Conservation (phyloP, 2,329 filamentous ascomycete genomes). For the Fragosphaeria purpurea region DNA sequence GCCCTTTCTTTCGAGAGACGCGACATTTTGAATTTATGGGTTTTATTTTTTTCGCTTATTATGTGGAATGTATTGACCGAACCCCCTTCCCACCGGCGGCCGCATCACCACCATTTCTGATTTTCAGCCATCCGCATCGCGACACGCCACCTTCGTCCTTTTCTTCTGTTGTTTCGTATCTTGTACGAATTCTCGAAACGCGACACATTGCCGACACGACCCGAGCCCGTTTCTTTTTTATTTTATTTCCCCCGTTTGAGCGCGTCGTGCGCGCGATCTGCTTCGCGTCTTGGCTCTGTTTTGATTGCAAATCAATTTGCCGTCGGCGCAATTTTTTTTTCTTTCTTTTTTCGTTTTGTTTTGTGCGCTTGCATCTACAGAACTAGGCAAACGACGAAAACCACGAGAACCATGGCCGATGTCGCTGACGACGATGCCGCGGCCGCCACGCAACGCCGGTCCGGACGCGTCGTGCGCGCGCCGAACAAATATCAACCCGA, state of each 20-base stretch:
- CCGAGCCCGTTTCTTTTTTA: too few relatives aligned
- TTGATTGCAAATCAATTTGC: background rate
- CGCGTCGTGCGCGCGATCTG: background rate
- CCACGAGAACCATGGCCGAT: constrained; percentile 3
- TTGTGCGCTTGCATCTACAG: too few relatives aligned
- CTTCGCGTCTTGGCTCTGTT: background rate
- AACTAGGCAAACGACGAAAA: background rate
- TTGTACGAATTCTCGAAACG: too few relatives aligned
- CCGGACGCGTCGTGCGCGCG: constrained; percentile 55
- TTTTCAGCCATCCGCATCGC: too few relatives aligned
- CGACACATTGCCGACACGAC: too few relatives aligned
- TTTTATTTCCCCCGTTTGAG: background rate
- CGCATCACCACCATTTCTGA: too few relatives aligned
- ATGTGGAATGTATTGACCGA: background rate
- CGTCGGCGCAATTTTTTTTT: too few relatives aligned
- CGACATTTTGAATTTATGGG: constrained; percentile 11
- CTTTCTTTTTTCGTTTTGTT: background rate
- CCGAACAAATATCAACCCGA: constrained; percentile 52
- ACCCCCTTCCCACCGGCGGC: too few relatives aligned
- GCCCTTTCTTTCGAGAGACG: constrained; percentile 9
- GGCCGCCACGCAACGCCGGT: constrained; percentile 50
- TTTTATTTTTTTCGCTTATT: constrained; percentile 2
- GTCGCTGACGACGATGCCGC: constrained; percentile 3
- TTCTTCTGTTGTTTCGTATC: too few relatives aligned
- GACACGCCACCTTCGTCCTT: background rate